Base-by-base conservation (phyloP, 1,284 basidiomycete species). In the Malassezia sympodialis region DNA sequence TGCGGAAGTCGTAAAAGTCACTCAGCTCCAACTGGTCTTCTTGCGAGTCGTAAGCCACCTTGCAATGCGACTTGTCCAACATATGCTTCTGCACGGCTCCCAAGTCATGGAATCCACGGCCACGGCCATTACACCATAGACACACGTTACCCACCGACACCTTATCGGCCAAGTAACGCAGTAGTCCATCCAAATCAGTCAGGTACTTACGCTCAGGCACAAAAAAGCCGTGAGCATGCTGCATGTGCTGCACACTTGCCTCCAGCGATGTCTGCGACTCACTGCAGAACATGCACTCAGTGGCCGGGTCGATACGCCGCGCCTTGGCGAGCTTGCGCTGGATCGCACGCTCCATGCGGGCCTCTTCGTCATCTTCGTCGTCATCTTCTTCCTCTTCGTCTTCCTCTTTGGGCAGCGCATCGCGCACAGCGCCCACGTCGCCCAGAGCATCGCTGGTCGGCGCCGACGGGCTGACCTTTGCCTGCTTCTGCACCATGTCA, bases 141-240 rank as follows among this genome's bases (percentile, higher is more conserved):
- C 94, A 99, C 10, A 91, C 80, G 76, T 96, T 94, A 15, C 86
- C 89, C 15, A 94, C 82, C 0, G 86, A 85, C 37, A 98, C 83
- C 77, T 96, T 96, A 77, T 96, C 90, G 3, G 88, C 89, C 7
- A 99, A 82, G 75, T 94, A 90, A 1, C 79, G 77, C 53, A 96
- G 77, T 28, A 99, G 81, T 2, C 93, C 94, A 1, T 82, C 63
- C 27, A 87, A 76, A 76, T 98, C 89, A 63, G 86, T 78, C 59
- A 98, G 82, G 75, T 88, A 93, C 41, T 96, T 88, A 35, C 83
- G 83, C 63, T 98, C 93, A 41, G 94, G 94, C 57, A 99, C 80
- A 79, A 94, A 96, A 81, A 98, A 98, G 24, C 90, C 90, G 76
- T 98, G 94, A 0, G 76, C 76, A 40, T 77, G 75, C 30, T 84